Conservation (phyloP, 2,329 filamentous ascomycete species). For the Xylaria sp. region DNA sequence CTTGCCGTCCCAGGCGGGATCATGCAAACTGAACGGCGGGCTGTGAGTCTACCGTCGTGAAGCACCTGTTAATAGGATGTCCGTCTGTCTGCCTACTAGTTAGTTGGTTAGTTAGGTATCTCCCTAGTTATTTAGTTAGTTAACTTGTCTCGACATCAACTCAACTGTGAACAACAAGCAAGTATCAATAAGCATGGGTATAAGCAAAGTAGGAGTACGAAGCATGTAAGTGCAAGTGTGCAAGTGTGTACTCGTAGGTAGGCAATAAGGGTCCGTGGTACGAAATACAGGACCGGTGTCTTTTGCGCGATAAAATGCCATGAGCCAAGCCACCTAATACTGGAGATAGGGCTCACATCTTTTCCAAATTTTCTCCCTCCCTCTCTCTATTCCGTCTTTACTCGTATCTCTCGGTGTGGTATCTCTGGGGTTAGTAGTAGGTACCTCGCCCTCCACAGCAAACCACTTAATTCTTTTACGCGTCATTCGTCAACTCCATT, state of each 20-base stretch:
- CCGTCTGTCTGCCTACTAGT: too few species aligned
- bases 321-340: conserved; percentile 13
- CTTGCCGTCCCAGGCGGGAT: background rate
- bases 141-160: too few species aligned
- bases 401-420: too few species aligned
- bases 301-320: conserved; percentile 17
- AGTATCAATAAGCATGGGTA: too few species aligned
- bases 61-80: background rate
- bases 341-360: conserved; percentile 8
- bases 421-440: too few species aligned
- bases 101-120: too few species aligned
- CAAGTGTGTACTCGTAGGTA: background rate
- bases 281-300: conserved; percentile 6
- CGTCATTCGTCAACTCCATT: conserved; percentile 3
- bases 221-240: background rate
- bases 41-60: conserved; percentile 20
- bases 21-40: conserved; percentile 16
- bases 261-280: conserved; percentile 5
- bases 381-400: too few species aligned
- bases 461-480: background rate
- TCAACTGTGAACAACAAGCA: too few species aligned
- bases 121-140: too few species aligned
- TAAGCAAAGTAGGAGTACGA: too few species aligned
- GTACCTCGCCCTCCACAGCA: background rate
- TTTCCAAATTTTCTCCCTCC: background rate